Evolutionary conservation across 2,329 filamentous ascomycete genomes (phyloP).

Genomic region (Ascocoryne sarcoides): DNA sequence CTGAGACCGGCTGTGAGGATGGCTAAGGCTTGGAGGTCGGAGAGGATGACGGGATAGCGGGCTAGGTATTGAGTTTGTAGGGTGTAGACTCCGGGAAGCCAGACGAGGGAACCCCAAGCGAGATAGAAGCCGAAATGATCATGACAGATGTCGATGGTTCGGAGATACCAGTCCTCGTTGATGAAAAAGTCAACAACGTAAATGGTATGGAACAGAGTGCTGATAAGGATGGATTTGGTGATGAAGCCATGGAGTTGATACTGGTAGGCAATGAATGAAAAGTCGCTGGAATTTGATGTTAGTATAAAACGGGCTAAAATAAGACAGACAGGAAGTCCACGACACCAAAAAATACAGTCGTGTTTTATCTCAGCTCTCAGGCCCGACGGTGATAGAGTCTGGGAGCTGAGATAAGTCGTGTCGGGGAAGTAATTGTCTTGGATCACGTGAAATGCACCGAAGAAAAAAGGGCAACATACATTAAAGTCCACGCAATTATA

Average conservation of each 20-base stretch:
- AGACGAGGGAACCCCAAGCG: slow-evolving; percentile 37
- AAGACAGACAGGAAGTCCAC: too few species aligned
- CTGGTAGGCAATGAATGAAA: slow-evolving; percentile 34
- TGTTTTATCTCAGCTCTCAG: too few species aligned
- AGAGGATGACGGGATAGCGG: slow-evolving; percentile 31
- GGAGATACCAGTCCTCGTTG: slow-evolving; percentile 40
- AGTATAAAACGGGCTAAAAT: too few species aligned
- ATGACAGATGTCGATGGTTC: slow-evolving; percentile 35
- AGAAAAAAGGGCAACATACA: slow-evolving; percentile 30
- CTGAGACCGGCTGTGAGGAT: slow-evolving; percentile 28
- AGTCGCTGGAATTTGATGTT: slow-evolving; percentile 28
- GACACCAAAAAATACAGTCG: not conserved
- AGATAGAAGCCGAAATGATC: slow-evolving; percentile 36
- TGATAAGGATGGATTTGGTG: slow-evolving; percentile 35
- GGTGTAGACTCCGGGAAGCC: slow-evolving; percentile 38
- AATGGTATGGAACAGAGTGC: slow-evolving; percentile 31
- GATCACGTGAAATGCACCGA: not conserved
- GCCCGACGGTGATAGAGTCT: too few species aligned
- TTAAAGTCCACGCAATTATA: slow-evolving; percentile 39
- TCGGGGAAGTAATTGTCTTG: too few species aligned
- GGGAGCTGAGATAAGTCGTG: too few species aligned
- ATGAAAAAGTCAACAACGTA: slow-evolving; percentile 42
- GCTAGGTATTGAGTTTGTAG: slow-evolving; percentile 40
- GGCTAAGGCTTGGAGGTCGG: slow-evolving; percentile 15
- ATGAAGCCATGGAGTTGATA: slow-evolving; percentile 34